These are phyloP conservation scores for Penicillium janthinellum DNA, from an alignment of 2,329 filamentous ascomycete species.

Conservation along the genomic window DNA sequence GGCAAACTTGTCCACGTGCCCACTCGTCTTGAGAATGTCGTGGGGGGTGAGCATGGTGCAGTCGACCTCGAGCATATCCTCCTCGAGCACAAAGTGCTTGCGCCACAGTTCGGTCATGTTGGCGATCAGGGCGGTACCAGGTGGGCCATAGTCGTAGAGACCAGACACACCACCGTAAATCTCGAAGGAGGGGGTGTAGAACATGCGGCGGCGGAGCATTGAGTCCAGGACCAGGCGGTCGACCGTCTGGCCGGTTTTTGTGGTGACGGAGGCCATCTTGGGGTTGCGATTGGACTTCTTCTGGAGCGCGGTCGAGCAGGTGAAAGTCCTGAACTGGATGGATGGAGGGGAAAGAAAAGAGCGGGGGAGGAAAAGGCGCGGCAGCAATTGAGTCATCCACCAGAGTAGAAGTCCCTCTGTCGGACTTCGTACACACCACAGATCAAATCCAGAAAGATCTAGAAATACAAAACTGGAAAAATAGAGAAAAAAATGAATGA, in stretches of 20 bases:
- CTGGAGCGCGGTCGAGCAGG: slow-evolving; percentile 39
- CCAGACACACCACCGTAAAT: slow-evolving; percentile 89
- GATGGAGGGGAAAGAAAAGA: slow-evolving; percentile 39
- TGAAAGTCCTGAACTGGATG: slow-evolving; percentile 43
- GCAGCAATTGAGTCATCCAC: slow-evolving; percentile 46
- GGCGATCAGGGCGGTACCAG: slow-evolving; percentile 80
- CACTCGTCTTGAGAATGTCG: slow-evolving; percentile 90
- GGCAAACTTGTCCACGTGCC: slow-evolving; percentile 96
- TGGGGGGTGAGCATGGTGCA: slow-evolving; percentile 92
- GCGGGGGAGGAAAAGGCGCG: slow-evolving; percentile 36
- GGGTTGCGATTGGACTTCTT: slow-evolving; percentile 38
- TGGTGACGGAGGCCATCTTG: slow-evolving; percentile 66
- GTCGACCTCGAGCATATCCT: slow-evolving; percentile 95
- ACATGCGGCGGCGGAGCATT: slow-evolving; percentile 82
- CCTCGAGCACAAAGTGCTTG: slow-evolving; percentile 89
- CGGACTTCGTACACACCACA: slow-evolving; percentile 23
- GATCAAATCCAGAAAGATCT: slow-evolving; percentile 10
- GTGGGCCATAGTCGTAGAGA: slow-evolving; percentile 91
- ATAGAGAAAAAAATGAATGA: slow-evolving; percentile 6
- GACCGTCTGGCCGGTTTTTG: slow-evolving; percentile 85
- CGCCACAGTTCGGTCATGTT: slow-evolving; percentile 88
- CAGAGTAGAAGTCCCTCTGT: slow-evolving; percentile 22
- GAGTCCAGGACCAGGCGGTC: slow-evolving; percentile 80
- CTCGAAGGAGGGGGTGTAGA: slow-evolving; percentile 95
- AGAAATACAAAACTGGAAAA: background rate